Base-by-base conservation (phyloP, 148 eudicot genomes). In the Camellia granthamiana region DNA sequence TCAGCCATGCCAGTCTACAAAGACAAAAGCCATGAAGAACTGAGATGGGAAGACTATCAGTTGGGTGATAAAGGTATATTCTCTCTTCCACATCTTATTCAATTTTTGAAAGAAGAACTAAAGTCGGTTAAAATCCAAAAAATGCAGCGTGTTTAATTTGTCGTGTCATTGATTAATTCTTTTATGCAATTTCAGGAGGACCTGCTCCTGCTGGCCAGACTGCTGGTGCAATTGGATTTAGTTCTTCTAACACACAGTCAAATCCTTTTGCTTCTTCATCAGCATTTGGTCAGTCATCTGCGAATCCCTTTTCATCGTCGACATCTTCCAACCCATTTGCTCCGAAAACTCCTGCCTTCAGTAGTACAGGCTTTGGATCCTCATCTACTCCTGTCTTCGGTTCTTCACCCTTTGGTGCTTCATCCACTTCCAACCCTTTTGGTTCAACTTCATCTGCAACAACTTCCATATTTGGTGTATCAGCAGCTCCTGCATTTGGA, bases 41-140 rank as follows among this genome's bases (percentile, higher is more conserved):
- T 96, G 77, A 90, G 98, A 79, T 96, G 99, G 99, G 99, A 93
- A 87, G 99, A 96, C 85, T 93, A 93, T 81, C 98, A 96, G 80
- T 86, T 84, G 69, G 98, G 98, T 75, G 98, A 96, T 84, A 96
- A 93, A 92, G 98, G 99, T 96, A 60, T 68, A 71, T 68, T 65
- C 5, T 68, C 11, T 58, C 18, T 74, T 44, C 64, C 3, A 61
- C 13, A 3, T 5, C 13, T 65, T 75, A 69, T 69, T 12, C 46
- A 30, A 30, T 77, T 75, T 55, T 11, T 21, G 15, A 41, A 51
- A 38, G 52, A 21, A 19, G 54, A 21, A 19, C 19, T 60, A 10
- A 23, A 12, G 12, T 10, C 54, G 77, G 42, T 72, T 62, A 42
- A 46, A 58, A 52, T 13, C 56, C 30, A 10, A 5, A 56, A 11